phyloP scores from a whole-genome alignment of 306 rosid genomes.

The Lupinus albus region DNA sequence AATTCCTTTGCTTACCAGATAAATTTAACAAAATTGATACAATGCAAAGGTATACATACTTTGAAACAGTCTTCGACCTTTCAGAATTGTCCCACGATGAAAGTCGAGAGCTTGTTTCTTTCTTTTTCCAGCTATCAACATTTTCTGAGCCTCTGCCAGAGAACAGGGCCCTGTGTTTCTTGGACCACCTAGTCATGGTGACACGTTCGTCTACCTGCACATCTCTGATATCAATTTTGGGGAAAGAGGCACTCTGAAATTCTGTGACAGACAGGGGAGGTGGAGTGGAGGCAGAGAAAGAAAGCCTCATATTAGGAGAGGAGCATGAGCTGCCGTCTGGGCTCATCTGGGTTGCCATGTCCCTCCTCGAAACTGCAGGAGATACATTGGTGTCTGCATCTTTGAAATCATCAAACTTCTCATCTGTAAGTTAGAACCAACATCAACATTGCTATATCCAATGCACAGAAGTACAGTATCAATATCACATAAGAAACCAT shows the following conservation, averaged over 20 bases:
- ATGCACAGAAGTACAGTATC: constrained; percentile 22
- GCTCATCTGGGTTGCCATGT: constrained; percentile 99
- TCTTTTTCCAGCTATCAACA: constrained; percentile 66
- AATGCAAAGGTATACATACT: constrained; percentile 52
- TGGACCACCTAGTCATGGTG: constrained; percentile 92
- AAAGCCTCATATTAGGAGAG: constrained; percentile 63
- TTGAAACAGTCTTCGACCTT: constrained; percentile 60
- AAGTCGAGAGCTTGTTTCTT: constrained; percentile 57
- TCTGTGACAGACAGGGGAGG: constrained; percentile 56
- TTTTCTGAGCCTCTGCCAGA: constrained; percentile 73
- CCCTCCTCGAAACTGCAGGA: constrained; percentile 80
- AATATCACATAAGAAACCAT: constrained; percentile 12
- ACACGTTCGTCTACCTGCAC: constrained; percentile 96
- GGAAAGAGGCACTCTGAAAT: constrained; percentile 54
- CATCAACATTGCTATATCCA: constrained; percentile 18
- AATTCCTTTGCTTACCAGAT: constrained; percentile 12
- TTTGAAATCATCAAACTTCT: constrained; percentile 62
- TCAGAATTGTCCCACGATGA: constrained; percentile 68
- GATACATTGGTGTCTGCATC: constrained; percentile 72
- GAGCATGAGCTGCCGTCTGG: constrained; percentile 75
- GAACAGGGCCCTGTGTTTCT: constrained; percentile 73
- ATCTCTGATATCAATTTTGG: constrained; percentile 83
- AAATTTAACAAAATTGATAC: constrained; percentile 25
- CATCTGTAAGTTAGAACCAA: constrained; percentile 51
- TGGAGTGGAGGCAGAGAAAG: constrained; percentile 63